These are phyloP conservation scores for Pythium monospermum DNA, from an alignment of 352 stramenopile species.

Conservation along the genomic window DNA sequence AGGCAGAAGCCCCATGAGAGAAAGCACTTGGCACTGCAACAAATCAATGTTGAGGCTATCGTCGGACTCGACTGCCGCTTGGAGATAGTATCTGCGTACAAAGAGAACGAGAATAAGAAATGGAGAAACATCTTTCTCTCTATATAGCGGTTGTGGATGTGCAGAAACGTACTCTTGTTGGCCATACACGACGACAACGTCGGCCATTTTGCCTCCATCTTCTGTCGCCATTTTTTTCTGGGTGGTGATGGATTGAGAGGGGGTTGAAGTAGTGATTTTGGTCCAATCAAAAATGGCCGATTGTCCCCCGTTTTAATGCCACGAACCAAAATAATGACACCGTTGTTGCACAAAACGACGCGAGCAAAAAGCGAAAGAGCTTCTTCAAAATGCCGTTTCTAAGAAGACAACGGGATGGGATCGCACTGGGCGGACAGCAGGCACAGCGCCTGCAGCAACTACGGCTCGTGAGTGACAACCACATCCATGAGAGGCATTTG, in stretches of 20 bases:
- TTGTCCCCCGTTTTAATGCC: not conserved
- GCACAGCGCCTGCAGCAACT: conserved; percentile 38
- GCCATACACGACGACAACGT: conserved; percentile 50
- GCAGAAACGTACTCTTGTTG: conserved; percentile 48
- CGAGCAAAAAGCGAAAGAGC: not conserved
- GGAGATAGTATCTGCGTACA: conserved; percentile 35
- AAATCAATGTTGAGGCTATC: conserved; percentile 43
- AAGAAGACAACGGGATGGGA: conserved; percentile 10
- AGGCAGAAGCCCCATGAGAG: conserved; percentile 48
- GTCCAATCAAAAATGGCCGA: too few relatives aligned
- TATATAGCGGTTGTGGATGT: not conserved
- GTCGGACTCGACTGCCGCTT: conserved; percentile 13
- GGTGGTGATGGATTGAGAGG: too few relatives aligned
- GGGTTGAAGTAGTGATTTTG: too few relatives aligned
- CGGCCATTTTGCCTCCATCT: too few relatives aligned
- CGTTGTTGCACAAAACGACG: conserved; percentile 4
- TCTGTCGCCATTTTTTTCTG: too few relatives aligned
- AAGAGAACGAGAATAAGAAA: not conserved
- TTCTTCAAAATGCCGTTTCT: conserved; percentile 14
- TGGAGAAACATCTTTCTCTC: not conserved
- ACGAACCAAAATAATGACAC: not conserved
- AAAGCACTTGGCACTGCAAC: conserved; percentile 68
- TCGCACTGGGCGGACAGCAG: conserved; percentile 43
- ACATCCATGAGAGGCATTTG: conserved; percentile 35
- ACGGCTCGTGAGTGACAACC: conserved; percentile 28